Evolutionary conservation across 192 early-diverging fungal genomes (phyloP), one percentile per base, ranked within the genome.

Genomic region (Lobosporangium transversale): DNA sequence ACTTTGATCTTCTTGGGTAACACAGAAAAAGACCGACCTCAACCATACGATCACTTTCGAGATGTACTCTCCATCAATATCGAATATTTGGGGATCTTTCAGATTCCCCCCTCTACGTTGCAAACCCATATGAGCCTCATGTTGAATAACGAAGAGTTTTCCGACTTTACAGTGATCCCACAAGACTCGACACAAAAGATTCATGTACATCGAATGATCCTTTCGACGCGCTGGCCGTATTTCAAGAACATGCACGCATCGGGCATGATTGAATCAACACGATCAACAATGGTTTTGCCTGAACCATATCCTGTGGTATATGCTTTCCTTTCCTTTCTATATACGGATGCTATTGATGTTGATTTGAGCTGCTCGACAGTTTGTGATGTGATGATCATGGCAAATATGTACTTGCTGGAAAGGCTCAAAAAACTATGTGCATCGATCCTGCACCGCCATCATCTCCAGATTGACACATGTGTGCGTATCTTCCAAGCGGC

Each of bases 191-290:
- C 61, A 2, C 79, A 61, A 40, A 70, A 79, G 43, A 87, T 89
- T 36, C 84, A 78, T 17, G 88, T 80, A 2, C 88, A 89, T 33
- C 74, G 82, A 29, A 82, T 88, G 49, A 75, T 89, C 14, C 60
- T 89, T 0, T 70, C 81, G 18, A 62, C 84, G 12, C 84, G 88
- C n/a, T 89, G 88, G 88, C 82, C 87, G 10, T 83, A 87, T 57
- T 89, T 88, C 59, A 48, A 63, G 31, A 87, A 85, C 53, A 62
- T 88, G 58, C 60, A 82, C 51, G 66, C 78, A 12, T 78, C 80
- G 0, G 85, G 84, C 4, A 87, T 86, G 85, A 78, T 75, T 8
- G 85, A 88, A 52, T 68, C 84, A 11, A 66, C 79, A 36, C 58
- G 68, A 24, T 79, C 66, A 14, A 62, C 78, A 1, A 81, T 89